phyloP scores from a whole-genome alignment of 768 basidiomycete genomes.

The Atractiella rhizophila region DNA sequence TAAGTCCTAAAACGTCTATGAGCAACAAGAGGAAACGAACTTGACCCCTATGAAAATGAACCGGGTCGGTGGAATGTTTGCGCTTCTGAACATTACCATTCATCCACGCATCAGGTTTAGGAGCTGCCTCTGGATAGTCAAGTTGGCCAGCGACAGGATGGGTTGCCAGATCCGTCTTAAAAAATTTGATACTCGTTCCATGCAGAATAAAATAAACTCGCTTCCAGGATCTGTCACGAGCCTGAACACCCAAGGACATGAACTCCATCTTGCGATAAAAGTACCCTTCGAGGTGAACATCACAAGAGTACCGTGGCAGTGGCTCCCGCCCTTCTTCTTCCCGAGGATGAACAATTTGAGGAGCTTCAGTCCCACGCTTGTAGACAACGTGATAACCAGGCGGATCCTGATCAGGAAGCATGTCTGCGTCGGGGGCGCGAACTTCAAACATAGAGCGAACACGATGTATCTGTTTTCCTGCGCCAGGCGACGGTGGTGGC shows the following conservation, averaged over 20 bases:
- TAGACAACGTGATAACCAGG: too few species aligned
- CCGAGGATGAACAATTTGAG: too few species aligned
- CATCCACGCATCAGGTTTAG: slow-evolving; percentile 1
- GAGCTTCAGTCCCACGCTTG: too few species aligned
- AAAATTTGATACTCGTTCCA: slow-evolving; percentile 61
- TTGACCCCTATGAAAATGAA: too few species aligned
- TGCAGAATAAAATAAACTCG: slow-evolving; percentile 66
- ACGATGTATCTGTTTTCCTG: too few species aligned
- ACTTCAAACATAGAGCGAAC: too few species aligned
- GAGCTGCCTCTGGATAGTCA: slow-evolving; percentile 7
- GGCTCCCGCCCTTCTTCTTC: slow-evolving; percentile 57
- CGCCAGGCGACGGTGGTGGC: too few species aligned
- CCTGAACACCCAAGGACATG: slow-evolving; percentile 51
- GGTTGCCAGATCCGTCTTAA: slow-evolving; percentile 22
- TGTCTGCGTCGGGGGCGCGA: too few species aligned
- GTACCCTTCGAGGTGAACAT: slow-evolving; percentile 49
- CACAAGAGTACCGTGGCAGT: slow-evolving; percentile 59
- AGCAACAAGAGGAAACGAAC: too few species aligned
- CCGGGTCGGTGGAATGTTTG: too few species aligned
- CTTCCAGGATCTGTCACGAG: slow-evolving; percentile 77
- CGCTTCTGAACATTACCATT: too few species aligned
- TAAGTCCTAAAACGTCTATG: neutral
- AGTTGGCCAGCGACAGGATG: slow-evolving; percentile 9
- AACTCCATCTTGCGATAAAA: slow-evolving; percentile 92
- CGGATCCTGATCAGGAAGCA: too few species aligned